Conservation (phyloP, 306 rosid genomes). For the Quillaja saponaria region DNA sequence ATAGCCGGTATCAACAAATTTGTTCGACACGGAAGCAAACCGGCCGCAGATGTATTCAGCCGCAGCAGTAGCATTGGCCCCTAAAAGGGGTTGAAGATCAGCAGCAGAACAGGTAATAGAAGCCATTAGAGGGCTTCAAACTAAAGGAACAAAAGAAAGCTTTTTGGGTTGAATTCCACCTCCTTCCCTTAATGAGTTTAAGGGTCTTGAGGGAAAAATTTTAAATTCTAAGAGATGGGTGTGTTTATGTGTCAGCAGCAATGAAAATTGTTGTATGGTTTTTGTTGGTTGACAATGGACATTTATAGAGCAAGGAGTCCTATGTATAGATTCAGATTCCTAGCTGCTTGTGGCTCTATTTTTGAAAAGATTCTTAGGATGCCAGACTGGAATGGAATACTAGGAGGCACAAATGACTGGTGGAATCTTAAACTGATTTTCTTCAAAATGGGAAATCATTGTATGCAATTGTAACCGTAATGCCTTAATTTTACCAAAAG, state of each 20-base stretch:
- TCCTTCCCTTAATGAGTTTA: too few relatives aligned
- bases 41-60: conserved; percentile 49
- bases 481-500: too few relatives aligned
- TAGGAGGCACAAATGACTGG: neutral
- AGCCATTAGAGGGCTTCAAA: conserved; percentile 5
- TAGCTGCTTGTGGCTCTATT: too few relatives aligned
- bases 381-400: neutral
- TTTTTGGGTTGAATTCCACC: too few relatives aligned
- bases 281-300: too few relatives aligned
- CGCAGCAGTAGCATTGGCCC: conserved; percentile 25
- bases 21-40: conserved; percentile 39
- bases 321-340: too few relatives aligned
- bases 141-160: neutral
- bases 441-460: too few relatives aligned
- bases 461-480: neutral
- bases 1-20: conserved; percentile 37
- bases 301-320: too few relatives aligned
- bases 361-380: neutral
- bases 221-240: too few relatives aligned
- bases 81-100: conserved; percentile 37
- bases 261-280: neutral
- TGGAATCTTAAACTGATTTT: neutral
- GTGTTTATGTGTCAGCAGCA: neutral
- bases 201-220: neutral
- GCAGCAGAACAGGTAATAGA: conserved; percentile 40